Evolutionary conservation across 768 basidiomycete genomes (phyloP), one percentile per base, ranked within the genome.

Genomic region (Trametopsis cervina): DNA sequence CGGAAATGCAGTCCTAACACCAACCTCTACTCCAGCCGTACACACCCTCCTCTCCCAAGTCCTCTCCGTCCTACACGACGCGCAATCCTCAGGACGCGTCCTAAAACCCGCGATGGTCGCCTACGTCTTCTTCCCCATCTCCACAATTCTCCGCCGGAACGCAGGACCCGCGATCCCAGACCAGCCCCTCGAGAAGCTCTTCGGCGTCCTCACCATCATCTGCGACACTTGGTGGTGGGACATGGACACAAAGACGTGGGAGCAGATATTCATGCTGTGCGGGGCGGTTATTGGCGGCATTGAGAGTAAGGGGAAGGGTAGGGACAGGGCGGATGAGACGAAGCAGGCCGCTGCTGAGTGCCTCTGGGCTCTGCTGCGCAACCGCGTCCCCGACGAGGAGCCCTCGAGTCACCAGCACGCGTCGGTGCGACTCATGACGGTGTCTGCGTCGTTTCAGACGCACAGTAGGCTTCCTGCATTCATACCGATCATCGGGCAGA

Each of bases 121-220:
- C 39, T 98, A 97, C 63, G 70, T 81, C 23, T 89, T 94, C 66
- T 86, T 91, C 57, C 95, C 95, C 2, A 63, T 97, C 35, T 91
- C 91, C 2, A 78, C 82, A 23, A 79, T 96, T 42, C 74, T 97
- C 27, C 82, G 85, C 42, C 81, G 88, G 25, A 90, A 93, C 61
- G 58, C 75, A 13, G 75, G 82, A 2, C 59, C 74, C 4, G 69
- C 75, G 12, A 83, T 95, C 40, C 85, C 90, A 6, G 84, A 92
- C 57, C 83, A 83, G 56, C 66, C 92, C 24, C 68, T 95, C 40
- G 89, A 96, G 65, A 78, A 76, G 46, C 64, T 92, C 18, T 70
- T 96, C 50, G 57, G 70, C 21, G 67, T 77, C 11, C 67, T 95
- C 24, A 61, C 68, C 2, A 56, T 75, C 1, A 70, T 97, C 21